Base-by-base conservation (phyloP, 225 moss, liverwort and hornwort genomes). In the Marchantia polymorpha region DNA sequence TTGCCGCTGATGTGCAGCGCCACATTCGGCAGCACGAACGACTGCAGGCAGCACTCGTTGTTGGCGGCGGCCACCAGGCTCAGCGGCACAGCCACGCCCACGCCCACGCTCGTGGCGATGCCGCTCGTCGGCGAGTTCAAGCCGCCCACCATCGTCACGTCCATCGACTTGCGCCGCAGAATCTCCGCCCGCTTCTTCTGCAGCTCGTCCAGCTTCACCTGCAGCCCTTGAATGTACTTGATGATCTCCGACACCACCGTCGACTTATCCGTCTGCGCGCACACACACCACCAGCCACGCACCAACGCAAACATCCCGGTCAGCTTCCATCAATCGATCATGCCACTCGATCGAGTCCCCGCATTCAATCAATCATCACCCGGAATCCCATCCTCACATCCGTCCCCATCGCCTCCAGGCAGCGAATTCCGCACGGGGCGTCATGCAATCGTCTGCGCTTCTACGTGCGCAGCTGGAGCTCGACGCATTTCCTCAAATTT, bases 161-260 rank as follows among this genome's bases (percentile, higher is more conserved):
- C 94, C 88, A 53, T 90, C 78, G 56, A 85, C 83, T 80, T 86
- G 61, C 72, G 89, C 46, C 69, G 82, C 51, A 88, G 71, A 74
- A 85, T 70, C 29, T 85, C 85, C 17, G 83, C 83, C 78, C 92
- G 86, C 67, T 89, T 92, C 82, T 89, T 96, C 50, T 84, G 90
- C 23, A 96, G 85, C 23, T 85, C 89, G 71, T 96, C 96, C 69
- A 94, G 85, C 59, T 94, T 87, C 82, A 83, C 73, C 76, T 94
- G 93, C 79, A 96, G 87, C 54, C 90, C 87, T 81, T 96, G 90
- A 79, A 96, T 96, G 83, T 92, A 96, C 53, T 96, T 96, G 80
- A 96, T 94, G 56, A 94, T 96, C 83, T 96, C 96, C 54, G 92
- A 90, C 0, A 96, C 96, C 30, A 96, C 94, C 11, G 96, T 96